Conservation (phyloP, 2,329 filamentous ascomycete genomes). For the Aspergillus proliferans region DNA sequence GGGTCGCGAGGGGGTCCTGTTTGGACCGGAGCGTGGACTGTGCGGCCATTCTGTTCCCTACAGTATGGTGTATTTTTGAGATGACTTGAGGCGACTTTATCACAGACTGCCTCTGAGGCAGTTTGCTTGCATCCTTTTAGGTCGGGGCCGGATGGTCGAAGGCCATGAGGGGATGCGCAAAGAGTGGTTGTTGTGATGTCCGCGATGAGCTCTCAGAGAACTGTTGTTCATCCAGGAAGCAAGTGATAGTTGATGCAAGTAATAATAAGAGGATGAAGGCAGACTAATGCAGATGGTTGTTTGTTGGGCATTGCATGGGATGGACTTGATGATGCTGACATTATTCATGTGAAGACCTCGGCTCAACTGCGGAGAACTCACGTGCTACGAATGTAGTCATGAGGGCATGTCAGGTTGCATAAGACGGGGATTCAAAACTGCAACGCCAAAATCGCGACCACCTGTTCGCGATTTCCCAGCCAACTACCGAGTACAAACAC, state of each 20-base stretch:
- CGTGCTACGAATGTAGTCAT: conserved; percentile 6
- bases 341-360: conserved; percentile 21
- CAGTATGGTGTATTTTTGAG: not conserved
- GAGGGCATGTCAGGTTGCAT: too few relatives aligned
- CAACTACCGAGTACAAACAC: too few relatives aligned
- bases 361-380: conserved; percentile 13
- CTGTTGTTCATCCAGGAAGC: not conserved
- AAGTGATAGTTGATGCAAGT: not conserved
- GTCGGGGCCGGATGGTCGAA: conserved; percentile 4
- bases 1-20: conserved; percentile 60
- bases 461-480: too few relatives aligned
- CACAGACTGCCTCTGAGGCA: conserved; percentile 7
- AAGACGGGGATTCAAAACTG: too few relatives aligned
- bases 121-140: conserved; percentile 10
- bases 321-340: conserved; percentile 2
- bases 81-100: not conserved
- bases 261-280: not conserved
- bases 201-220: not conserved
- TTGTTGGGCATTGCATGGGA: not conserved
- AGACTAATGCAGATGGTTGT: not conserved
- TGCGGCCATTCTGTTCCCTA: conserved; percentile 61
- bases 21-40: conserved; percentile 73
- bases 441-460: too few relatives aligned
- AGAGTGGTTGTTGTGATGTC: not conserved
- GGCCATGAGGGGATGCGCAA: conserved; percentile 11